Conservation (phyloP, 225 moss, liverwort and hornwort genomes). For the Physcomitrium patens region DNA sequence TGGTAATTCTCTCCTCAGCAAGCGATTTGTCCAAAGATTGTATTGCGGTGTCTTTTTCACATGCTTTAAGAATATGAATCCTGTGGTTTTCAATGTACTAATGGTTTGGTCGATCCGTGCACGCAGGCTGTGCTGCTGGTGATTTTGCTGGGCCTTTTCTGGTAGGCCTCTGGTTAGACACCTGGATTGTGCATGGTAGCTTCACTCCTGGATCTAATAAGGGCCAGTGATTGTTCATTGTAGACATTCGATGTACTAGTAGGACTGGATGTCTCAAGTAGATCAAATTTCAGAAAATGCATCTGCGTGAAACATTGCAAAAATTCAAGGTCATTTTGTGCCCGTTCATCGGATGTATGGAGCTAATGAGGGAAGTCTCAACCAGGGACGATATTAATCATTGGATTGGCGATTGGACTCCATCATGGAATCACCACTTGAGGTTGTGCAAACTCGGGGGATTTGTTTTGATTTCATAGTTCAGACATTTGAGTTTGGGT, state of each 20-base stretch:
- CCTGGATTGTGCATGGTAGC: constrained; percentile 88
- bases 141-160: constrained; percentile 95
- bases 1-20: constrained; percentile 46
- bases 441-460: no score
- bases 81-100: neutral
- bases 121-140: constrained; percentile 84
- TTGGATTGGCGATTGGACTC: constrained; percentile 21
- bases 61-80: neutral
- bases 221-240: constrained; percentile 43
- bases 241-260: neutral
- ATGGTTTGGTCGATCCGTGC: neutral
- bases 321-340: constrained; percentile 20
- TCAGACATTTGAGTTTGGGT: no score
- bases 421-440: constrained; percentile 15
- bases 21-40: neutral
- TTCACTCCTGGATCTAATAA: constrained; percentile 61
- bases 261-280: constrained; percentile 13
- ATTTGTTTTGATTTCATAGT: no score
- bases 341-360: constrained; percentile 17
- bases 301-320: constrained; percentile 13
- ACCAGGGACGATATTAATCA: constrained; percentile 24
- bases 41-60: neutral
- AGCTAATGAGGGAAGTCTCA: constrained; percentile 14
- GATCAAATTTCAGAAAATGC: constrained; percentile 3
- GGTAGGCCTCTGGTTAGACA: constrained; percentile 87